Evolutionary conservation across 2,329 filamentous ascomycete species (phyloP).

Genomic region (Alternaria viburni): DNA sequence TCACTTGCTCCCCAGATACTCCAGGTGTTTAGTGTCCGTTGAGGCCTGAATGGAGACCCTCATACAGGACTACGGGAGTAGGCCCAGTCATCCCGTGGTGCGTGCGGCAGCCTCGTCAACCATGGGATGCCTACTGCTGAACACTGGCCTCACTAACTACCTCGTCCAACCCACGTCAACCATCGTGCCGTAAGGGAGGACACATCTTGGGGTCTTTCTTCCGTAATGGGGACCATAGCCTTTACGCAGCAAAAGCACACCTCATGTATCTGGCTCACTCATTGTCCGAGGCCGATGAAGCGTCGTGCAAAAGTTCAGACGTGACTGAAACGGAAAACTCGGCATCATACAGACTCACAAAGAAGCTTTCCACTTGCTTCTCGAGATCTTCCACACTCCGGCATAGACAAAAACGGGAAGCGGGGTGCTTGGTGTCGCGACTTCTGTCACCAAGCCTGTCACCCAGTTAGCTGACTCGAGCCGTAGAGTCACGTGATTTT

Average conservation of each 20-base stretch:
- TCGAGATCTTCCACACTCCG: neutral
- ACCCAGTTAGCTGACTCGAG: neutral
- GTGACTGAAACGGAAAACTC: neutral
- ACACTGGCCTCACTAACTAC: neutral
- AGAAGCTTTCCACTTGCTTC: neutral
- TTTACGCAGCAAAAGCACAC: neutral
- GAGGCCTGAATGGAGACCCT: neutral
- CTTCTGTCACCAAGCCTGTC: neutral
- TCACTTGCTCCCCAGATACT: neutral
- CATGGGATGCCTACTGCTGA: neutral
- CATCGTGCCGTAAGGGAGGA: neutral
- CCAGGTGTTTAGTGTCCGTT: neutral
- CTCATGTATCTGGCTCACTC: neutral
- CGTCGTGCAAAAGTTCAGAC: neutral
- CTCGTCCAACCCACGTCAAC: neutral
- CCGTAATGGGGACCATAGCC: neutral
- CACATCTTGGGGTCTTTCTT: neutral
- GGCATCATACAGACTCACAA: neutral
- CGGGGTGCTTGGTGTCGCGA: neutral
- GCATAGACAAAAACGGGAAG: neutral
- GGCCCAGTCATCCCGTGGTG: neutral
- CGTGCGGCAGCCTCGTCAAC: neutral
- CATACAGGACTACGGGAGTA: neutral
- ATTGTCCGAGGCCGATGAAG: neutral
- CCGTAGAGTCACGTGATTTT: neutral